Percentiles rank a stretch among this genome's conserved stretches.
phyloP scores from a whole-genome alignment of 192 early-diverging fungal species.

The Coemansia furcata region DNA sequence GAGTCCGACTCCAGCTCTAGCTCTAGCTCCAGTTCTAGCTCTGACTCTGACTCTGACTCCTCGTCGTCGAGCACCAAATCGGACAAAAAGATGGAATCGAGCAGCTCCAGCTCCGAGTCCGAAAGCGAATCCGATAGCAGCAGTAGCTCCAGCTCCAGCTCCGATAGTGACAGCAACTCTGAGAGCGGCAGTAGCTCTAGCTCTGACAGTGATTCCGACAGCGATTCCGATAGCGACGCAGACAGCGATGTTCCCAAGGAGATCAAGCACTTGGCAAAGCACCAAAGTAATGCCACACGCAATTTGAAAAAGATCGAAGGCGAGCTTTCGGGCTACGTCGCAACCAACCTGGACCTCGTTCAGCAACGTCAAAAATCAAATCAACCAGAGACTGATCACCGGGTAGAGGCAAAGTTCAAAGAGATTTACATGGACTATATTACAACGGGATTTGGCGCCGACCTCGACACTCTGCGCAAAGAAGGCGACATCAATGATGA shows the following conservation, averaged over 20 bases:
- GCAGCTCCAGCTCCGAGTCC: constrained; percentile 8
- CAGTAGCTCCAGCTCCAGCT: constrained; percentile 7
- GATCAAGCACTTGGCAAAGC: constrained; percentile 8
- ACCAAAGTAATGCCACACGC: constrained; percentile 12
- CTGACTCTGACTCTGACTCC: not conserved
- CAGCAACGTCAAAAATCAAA: not conserved
- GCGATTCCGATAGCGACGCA: constrained; percentile 7
- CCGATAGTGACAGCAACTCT: not conserved
- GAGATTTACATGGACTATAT: constrained; percentile 48
- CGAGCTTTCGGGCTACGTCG: constrained; percentile 20
- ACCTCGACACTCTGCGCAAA: constrained; percentile 42
- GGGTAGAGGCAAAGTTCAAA: constrained; percentile 27
- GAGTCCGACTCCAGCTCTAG: constrained; percentile 6
- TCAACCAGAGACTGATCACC: constrained; percentile 7
- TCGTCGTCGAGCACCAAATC: not conserved
- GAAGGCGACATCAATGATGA: constrained; percentile 34
- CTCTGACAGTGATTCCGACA: constrained; percentile 12
- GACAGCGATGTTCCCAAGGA: constrained; percentile 5
- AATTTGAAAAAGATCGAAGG: constrained; percentile 6
- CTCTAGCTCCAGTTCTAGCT: constrained; percentile 6
- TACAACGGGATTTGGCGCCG: constrained; percentile 41
- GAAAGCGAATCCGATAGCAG: not conserved
- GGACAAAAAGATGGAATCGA: constrained; percentile 1
- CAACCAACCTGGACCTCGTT: constrained; percentile 38
- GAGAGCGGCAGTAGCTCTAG: no score